phyloP scores from a whole-genome alignment of 768 basidiomycete species.

The Pulveroboletus sp. region DNA sequence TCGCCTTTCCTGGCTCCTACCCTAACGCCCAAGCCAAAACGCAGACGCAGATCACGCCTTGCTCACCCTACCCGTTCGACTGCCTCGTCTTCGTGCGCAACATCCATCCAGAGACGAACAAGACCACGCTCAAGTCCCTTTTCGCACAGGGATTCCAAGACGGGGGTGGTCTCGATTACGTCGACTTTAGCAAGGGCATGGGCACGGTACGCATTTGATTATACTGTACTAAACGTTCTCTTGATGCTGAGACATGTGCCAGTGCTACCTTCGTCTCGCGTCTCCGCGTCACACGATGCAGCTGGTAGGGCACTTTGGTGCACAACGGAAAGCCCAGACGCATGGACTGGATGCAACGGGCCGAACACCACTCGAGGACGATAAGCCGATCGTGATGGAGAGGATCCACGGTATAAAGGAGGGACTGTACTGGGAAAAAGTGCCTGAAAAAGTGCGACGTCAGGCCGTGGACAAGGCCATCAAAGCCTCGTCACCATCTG shows the following conservation, averaged over 20 bases:
- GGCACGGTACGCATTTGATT: conserved; percentile 47
- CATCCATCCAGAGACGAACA: conserved; percentile 72
- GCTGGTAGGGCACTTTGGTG: conserved; percentile 44
- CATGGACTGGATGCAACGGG: conserved; percentile 56
- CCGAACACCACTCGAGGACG: conserved; percentile 7
- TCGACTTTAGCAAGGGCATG: conserved; percentile 76
- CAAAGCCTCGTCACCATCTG: neutral
- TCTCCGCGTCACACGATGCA: conserved; percentile 42
- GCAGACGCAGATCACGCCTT: conserved; percentile 6
- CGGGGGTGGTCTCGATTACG: conserved; percentile 51
- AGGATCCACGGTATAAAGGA: conserved; percentile 60
- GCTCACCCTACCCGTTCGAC: conserved; percentile 50
- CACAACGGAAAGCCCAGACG: conserved; percentile 36
- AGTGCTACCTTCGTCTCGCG: conserved; percentile 74
- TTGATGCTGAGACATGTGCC: neutral
- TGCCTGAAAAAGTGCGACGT: conserved; percentile 65
- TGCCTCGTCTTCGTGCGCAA: conserved; percentile 71
- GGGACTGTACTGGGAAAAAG: conserved; percentile 73
- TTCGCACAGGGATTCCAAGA: conserved; percentile 42
- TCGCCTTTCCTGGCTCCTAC: neutral
- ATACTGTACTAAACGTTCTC: too few species aligned
- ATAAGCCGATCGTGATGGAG: conserved; percentile 43
- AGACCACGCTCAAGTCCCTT: conserved; percentile 65
- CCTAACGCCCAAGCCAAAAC: neutral
- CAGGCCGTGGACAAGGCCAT: conserved; percentile 53